Conservation (phyloP, 306 rosid species). For the Inga oerstediana region DNA sequence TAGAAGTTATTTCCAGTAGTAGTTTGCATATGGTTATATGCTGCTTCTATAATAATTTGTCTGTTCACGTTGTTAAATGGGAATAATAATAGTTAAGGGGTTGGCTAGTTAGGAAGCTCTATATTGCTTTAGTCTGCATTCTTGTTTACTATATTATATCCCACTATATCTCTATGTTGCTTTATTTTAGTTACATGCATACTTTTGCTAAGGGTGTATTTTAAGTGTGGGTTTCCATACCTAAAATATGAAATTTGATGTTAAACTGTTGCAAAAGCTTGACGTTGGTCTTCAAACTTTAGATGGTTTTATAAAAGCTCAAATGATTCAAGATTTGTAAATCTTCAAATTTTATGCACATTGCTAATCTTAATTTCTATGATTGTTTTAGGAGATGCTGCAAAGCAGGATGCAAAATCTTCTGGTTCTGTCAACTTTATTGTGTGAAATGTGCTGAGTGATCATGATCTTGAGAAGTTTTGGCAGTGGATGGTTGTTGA, state of each 20-base stretch:
- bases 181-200: not conserved
- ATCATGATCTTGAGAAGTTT: constrained; percentile 21
- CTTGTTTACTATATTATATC: not conserved
- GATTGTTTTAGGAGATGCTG: constrained; percentile 48
- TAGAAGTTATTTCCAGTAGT: not conserved
- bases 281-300: constrained; percentile 2
- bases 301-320: not conserved
- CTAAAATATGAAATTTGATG: constrained; percentile 7
- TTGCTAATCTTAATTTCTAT: constrained; percentile 15
- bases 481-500: constrained; percentile 18
- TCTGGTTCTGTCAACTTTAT: constrained; percentile 40
- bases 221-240: constrained; percentile 28
- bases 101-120: not conserved
- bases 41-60: not conserved
- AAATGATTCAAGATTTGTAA: not conserved
- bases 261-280: constrained; percentile 26
- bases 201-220: not conserved
- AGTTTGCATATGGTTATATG: not conserved
- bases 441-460: constrained; percentile 38
- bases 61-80: not conserved
- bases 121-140: not conserved
- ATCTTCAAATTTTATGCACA: constrained; percentile 4
- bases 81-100: not conserved
- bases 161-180: constrained; percentile 14
- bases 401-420: constrained; percentile 45